Conservation (phyloP, 371 early-diverging fungal genomes). For the Circinella minor region DNA sequence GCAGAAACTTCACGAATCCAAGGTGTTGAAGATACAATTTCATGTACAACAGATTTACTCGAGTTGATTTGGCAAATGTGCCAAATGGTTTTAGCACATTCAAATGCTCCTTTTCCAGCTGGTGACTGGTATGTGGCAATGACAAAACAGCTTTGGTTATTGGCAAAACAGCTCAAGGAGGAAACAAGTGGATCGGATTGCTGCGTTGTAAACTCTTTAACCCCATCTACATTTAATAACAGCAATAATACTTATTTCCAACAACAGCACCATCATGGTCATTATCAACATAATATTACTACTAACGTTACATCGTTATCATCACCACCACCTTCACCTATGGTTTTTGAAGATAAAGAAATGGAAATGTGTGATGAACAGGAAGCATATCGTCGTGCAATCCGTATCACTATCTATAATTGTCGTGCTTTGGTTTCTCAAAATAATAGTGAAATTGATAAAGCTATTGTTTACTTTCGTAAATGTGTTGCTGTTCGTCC, state of each 20-base stretch:
- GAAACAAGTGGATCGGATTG: constrained; percentile 31
- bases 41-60: constrained; percentile 29
- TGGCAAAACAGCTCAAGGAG: constrained; percentile 45
- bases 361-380: constrained; percentile 8
- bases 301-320: too few species aligned
- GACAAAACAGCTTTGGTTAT: constrained; percentile 33
- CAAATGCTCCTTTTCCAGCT: constrained; percentile 12
- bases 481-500: constrained; percentile 22
- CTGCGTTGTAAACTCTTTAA: constrained; percentile 9
- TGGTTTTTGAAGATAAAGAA: background rate
- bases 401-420: constrained; percentile 45
- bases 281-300: background rate
- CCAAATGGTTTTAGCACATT: constrained; percentile 35
- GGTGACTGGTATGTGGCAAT: constrained; percentile 35
- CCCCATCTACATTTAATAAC: background rate
- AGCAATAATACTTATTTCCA: background rate
- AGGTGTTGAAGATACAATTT: background rate
- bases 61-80: constrained; percentile 37
- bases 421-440: constrained; percentile 43
- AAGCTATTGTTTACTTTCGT: constrained; percentile 30
- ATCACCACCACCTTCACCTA: background rate
- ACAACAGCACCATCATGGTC: background rate
- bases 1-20: background rate
- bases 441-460: constrained; percentile 23
- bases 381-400: constrained; percentile 37